phyloP scores from a whole-genome alignment of 2,329 filamentous ascomycete genomes.

The Fusarium sublunatum region DNA sequence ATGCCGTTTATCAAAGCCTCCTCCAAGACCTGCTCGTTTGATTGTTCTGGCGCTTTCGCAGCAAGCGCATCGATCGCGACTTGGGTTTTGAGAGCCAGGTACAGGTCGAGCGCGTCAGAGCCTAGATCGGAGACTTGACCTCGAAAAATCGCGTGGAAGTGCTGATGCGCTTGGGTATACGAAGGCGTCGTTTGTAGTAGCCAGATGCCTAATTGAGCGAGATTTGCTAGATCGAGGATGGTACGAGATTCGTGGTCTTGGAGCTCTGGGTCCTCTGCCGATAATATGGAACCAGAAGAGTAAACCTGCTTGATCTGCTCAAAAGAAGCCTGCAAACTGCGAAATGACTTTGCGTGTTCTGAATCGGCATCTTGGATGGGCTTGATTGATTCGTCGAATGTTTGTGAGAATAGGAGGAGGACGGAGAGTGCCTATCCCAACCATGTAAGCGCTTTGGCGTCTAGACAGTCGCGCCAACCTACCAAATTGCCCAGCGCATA shows the following conservation, averaged over 20 bases:
- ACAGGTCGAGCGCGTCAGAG: constrained; percentile 56
- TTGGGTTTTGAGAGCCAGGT: constrained; percentile 61
- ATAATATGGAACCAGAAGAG: constrained; percentile 49
- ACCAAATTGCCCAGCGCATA: constrained; percentile 57
- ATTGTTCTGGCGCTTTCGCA: constrained; percentile 60
- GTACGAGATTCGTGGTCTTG: constrained; percentile 49
- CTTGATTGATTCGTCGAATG: constrained; percentile 52
- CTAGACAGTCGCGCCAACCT: constrained; percentile 40
- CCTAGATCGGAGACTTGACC: constrained; percentile 59
- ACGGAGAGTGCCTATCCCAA: constrained; percentile 53
- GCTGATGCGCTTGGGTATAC: constrained; percentile 57
- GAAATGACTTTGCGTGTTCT: constrained; percentile 50
- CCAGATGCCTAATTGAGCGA: constrained; percentile 60
- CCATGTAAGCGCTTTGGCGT: constrained; percentile 28
- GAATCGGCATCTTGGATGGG: constrained; percentile 50
- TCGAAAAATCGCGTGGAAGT: constrained; percentile 59
- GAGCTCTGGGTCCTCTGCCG: constrained; percentile 50
- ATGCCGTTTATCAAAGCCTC: constrained; percentile 68
- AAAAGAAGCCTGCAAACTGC: constrained; percentile 49
- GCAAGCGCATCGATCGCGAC: constrained; percentile 66
- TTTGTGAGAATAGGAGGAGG: constrained; percentile 53
- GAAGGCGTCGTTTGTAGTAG: constrained; percentile 54
- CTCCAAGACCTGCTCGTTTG: constrained; percentile 63
- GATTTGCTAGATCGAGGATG: constrained; percentile 60
- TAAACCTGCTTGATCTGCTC: constrained; percentile 52